A percentile compares a stretch with the other conserved stretches of the same genome.
phyloP scores from a whole-genome alignment of 192 early-diverging fungal species.

The Podila minutissima region DNA sequence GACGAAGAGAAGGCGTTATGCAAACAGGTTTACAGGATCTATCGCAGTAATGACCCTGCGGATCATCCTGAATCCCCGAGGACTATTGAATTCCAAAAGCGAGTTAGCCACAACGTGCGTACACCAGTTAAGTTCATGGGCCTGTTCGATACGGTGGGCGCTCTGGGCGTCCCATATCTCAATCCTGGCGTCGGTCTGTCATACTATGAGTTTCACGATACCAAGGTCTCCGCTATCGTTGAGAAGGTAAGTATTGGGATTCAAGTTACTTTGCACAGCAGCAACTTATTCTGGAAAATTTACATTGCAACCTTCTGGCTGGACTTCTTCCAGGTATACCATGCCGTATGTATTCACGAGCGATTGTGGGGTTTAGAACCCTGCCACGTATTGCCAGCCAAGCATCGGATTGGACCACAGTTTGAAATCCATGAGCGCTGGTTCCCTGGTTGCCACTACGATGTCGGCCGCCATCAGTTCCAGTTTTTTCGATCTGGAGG shows the following conservation, averaged over 20 bases:
- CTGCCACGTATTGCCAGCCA: slow-evolving; percentile 7
- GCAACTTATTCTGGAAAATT: not conserved
- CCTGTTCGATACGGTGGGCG: slow-evolving; percentile 1
- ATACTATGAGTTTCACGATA: slow-evolving; percentile 13
- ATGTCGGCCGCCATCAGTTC: slow-evolving; percentile 18
- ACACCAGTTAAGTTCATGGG: slow-evolving; percentile 21
- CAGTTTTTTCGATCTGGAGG: slow-evolving; percentile 11
- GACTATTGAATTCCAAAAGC: not conserved
- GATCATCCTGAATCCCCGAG: not conserved
- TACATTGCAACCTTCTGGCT: not conserved
- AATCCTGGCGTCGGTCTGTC: slow-evolving; percentile 9
- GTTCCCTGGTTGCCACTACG: slow-evolving; percentile 29
- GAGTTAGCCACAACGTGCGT: slow-evolving; percentile 10
- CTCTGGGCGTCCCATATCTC: slow-evolving; percentile 11
- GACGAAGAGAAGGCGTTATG: not conserved
- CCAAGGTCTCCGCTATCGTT: slow-evolving; percentile 6
- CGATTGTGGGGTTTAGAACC: slow-evolving; percentile 20
- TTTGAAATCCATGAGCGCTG: slow-evolving; percentile 18
- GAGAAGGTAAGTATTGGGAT: slow-evolving; percentile 14
- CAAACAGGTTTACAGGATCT: slow-evolving; percentile 10
- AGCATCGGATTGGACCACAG: not conserved
- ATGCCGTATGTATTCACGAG: slow-evolving; percentile 11
- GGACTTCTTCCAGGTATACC: slow-evolving; percentile 11
- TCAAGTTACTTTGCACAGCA: not conserved
- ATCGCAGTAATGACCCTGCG: not conserved